These are phyloP conservation scores for Aquilaria malaccensis DNA, from an alignment of 345 rosid genomes.

Conservation along the genomic window DNA sequence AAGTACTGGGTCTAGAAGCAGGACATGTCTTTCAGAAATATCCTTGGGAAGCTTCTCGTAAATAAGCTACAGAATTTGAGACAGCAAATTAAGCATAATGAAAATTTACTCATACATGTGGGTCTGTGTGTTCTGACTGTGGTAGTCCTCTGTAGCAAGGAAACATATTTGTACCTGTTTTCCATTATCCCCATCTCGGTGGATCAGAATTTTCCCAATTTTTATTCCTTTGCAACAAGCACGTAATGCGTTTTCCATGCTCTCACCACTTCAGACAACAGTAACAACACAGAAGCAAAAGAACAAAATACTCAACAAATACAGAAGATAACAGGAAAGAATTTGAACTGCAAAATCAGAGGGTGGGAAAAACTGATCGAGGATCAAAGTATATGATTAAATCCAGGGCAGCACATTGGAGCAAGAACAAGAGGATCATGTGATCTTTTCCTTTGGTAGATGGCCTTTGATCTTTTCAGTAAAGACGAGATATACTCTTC, in stretches of 20 bases:
- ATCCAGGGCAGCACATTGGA: slow-evolving; percentile 5
- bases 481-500: too few relatives aligned
- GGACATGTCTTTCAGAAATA: slow-evolving; percentile 91
- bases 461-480: too few relatives aligned
- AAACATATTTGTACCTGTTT: slow-evolving; percentile 47
- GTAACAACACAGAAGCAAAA: neutral
- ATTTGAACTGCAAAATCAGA: neutral
- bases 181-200: slow-evolving; percentile 97
- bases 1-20: slow-evolving; percentile 93
- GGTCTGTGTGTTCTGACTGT: neutral
- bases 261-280: slow-evolving; percentile 73
- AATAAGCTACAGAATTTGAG: slow-evolving; percentile 54
- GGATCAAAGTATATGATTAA: slow-evolving; percentile 12
- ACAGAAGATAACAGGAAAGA: slow-evolving; percentile 2
- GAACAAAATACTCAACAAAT: slow-evolving; percentile 11
- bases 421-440: slow-evolving; percentile 1
- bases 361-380: slow-evolving; percentile 7
- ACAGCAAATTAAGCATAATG: slow-evolving; percentile 3
- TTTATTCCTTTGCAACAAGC: slow-evolving; percentile 98
- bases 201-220: slow-evolving; percentile 95
- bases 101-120: slow-evolving; percentile 2
- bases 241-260: slow-evolving; percentile 98
- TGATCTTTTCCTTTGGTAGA: neutral
- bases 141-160: neutral
- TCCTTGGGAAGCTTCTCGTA: slow-evolving; percentile 98